Base-by-base conservation (phyloP, 768 basidiomycete genomes). In the Leucogyrophana mollusca region DNA sequence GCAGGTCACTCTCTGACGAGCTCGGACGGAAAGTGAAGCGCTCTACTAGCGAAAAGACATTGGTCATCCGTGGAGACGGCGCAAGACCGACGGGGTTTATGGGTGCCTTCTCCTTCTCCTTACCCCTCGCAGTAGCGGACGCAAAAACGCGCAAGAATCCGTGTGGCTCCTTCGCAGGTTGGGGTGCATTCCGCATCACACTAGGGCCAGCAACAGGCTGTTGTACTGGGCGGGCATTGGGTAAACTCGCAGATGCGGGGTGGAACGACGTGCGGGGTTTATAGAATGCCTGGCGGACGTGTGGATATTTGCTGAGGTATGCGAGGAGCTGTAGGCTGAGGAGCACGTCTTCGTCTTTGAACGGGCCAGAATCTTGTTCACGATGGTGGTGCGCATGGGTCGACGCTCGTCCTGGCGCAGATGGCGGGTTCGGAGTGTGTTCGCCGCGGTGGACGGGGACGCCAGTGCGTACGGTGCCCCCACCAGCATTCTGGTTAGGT, bases 261-360 rank as follows among this genome's bases (percentile, higher is more conserved):
- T 90, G 88, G 64, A 90, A 91, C n/a, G 82, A 79, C n/a, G 73
- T 68, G 1, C 90, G 77, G 1, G 83, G 85, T 62, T 92, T 90
- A 64, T 98, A 96, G 61, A 99, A 98, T 5, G 94, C 91, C 58
- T 94, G 86, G 9, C 96, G 76, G 3, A 98, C 95, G 63, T 98
- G 95, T 1, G 96, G 94, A 62, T 99, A 98, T 66, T 99, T 98
- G 70, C 88, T 92, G 14, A 98, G 76, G 61, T 99, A 98, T 3
- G 96, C 96, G 1, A 99, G 77, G 2, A 98, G 82, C 64, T 99
- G 95, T 10, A 99, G 70, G 16, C 87, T 82, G 8, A 94, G 79
- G 2, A 98, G 72, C 0, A 98, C 91, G 52, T 96, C 94, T 57
- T 99, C 95, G 61, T 98, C 94, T 21, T 91, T 80, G 67, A 94